Conservation (phyloP, 2,329 filamentous ascomycete species). For the Claviceps fusiformis region DNA sequence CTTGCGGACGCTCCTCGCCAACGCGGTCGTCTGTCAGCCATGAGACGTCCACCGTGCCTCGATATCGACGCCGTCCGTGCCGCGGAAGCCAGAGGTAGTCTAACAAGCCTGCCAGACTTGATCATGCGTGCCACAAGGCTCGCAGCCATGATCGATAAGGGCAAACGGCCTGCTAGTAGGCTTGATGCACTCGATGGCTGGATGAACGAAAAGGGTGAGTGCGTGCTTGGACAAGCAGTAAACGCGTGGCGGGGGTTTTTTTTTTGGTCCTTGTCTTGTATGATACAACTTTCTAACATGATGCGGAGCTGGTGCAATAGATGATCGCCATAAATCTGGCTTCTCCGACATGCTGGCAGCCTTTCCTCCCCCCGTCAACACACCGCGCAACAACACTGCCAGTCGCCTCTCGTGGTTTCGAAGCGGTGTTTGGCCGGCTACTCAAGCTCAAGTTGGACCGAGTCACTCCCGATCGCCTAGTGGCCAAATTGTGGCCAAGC, state of each 20-base stretch:
- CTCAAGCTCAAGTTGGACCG: slow-evolving; percentile 13
- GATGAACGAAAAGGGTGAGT: slow-evolving; percentile 28
- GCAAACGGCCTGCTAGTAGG: slow-evolving; percentile 49
- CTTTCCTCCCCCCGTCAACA: slow-evolving; percentile 48
- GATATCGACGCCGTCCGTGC: slow-evolving; percentile 72
- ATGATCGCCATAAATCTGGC: slow-evolving; percentile 36
- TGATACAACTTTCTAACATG: slow-evolving; percentile 1
- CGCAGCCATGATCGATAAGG: slow-evolving; percentile 77
- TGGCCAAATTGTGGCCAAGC: slow-evolving; percentile 11
- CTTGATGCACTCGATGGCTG: slow-evolving; percentile 40
- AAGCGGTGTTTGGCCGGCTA: slow-evolving; percentile 38
- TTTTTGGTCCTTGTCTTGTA: not conserved
- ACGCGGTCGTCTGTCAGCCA: slow-evolving; percentile 36
- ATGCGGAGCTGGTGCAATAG: slow-evolving; percentile 10
- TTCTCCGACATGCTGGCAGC: slow-evolving; percentile 53
- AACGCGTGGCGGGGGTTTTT: not conserved
- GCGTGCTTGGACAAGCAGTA: slow-evolving; percentile 7
- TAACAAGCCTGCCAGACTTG: slow-evolving; percentile 84
- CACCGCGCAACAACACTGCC: slow-evolving; percentile 24
- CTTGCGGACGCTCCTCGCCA: slow-evolving; percentile 16
- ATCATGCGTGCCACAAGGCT: slow-evolving; percentile 79
- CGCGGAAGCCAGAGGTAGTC: slow-evolving; percentile 71
- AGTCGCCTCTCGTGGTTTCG: slow-evolving; percentile 34
- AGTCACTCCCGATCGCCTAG: slow-evolving; percentile 6
- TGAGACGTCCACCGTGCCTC: slow-evolving; percentile 56